phyloP scores from a whole-genome alignment of 2,329 filamentous ascomycete species.

The Trichoderma sp. region DNA sequence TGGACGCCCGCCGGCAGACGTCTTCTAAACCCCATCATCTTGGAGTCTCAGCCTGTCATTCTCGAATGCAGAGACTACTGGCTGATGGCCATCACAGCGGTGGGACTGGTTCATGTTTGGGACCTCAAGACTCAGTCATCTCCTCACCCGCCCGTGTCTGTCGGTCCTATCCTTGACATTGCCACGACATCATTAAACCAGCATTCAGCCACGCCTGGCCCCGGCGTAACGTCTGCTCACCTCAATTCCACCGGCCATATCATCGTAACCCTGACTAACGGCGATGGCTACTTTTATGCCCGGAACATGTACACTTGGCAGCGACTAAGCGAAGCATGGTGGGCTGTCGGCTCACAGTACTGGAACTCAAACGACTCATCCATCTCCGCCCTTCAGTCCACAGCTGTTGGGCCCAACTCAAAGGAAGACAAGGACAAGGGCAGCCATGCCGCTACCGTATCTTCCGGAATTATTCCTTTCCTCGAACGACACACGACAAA shows the following conservation, averaged over 20 bases:
- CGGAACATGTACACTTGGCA: conserved; percentile 89
- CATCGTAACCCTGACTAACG: conserved; percentile 88
- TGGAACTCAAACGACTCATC: conserved; percentile 98
- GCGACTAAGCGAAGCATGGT: conserved; percentile 94
- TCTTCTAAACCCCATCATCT: conserved; percentile 77
- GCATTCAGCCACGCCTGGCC: conserved; percentile 72
- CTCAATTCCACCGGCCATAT: conserved; percentile 86
- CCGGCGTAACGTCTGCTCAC: conserved; percentile 86
- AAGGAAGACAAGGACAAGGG: conserved; percentile 49
- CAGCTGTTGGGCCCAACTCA: conserved; percentile 62
- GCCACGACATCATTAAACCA: conserved; percentile 77
- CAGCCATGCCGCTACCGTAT: conserved; percentile 60
- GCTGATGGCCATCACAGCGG: conserved; percentile 85
- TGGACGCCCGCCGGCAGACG: conserved; percentile 93
- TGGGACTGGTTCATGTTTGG: conserved; percentile 91
- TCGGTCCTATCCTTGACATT: conserved; percentile 85
- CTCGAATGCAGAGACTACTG: conserved; percentile 87
- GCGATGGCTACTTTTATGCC: conserved; percentile 90
- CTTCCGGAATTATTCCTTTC: conserved; percentile 88
- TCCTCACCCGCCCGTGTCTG: conserved; percentile 84
- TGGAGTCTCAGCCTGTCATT: conserved; percentile 93
- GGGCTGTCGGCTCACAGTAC: conserved; percentile 96
- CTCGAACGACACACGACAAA: conserved; percentile 93
- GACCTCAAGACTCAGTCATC: conserved; percentile 81
- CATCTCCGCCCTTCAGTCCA: conserved; percentile 75